These are phyloP conservation scores for Fennellomyces sp. DNA, from an alignment of 371 early-diverging fungal species.

Conservation along the genomic window DNA sequence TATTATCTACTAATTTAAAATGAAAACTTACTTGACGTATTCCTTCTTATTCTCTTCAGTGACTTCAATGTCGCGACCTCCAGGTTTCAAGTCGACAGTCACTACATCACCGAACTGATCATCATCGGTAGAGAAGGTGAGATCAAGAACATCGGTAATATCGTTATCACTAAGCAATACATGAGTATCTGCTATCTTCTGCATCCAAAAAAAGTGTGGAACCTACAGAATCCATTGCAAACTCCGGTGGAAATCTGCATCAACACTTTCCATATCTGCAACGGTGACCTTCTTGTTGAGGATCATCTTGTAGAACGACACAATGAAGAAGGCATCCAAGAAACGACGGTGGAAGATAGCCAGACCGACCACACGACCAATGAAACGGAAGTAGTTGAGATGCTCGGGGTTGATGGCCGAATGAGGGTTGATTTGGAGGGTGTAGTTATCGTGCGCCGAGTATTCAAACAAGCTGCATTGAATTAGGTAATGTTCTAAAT, in stretches of 20 bases:
- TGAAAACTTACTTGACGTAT: slow-evolving; percentile 77
- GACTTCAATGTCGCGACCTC: slow-evolving; percentile 91
- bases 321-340: slow-evolving; percentile 96
- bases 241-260: slow-evolving; percentile 91
- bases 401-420: slow-evolving; percentile 98
- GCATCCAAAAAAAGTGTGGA: background rate
- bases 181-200: too few relatives aligned
- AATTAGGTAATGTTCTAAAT: background rate
- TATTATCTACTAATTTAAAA: background rate
- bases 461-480: slow-evolving; percentile 84
- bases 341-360: slow-evolving; percentile 97
- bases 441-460: slow-evolving; percentile 96
- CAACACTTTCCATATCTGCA: slow-evolving; percentile 95
- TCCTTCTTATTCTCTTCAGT: slow-evolving; percentile 97
- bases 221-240: slow-evolving; percentile 91
- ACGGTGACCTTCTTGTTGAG: slow-evolving; percentile 85
- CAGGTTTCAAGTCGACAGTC: slow-evolving; percentile 89
- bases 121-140: slow-evolving; percentile 92
- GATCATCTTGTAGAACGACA: slow-evolving; percentile 96
- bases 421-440: slow-evolving; percentile 95
- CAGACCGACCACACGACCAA: slow-evolving; percentile 96
- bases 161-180: slow-evolving; percentile 73
- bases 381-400: slow-evolving; percentile 97
- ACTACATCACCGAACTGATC: slow-evolving; percentile 92
- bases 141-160: slow-evolving; percentile 84